A percentile compares a stretch with the other conserved stretches of the same genome.
phyloP scores from a whole-genome alignment of 345 rosid species.

The Salix koriyanagi region DNA sequence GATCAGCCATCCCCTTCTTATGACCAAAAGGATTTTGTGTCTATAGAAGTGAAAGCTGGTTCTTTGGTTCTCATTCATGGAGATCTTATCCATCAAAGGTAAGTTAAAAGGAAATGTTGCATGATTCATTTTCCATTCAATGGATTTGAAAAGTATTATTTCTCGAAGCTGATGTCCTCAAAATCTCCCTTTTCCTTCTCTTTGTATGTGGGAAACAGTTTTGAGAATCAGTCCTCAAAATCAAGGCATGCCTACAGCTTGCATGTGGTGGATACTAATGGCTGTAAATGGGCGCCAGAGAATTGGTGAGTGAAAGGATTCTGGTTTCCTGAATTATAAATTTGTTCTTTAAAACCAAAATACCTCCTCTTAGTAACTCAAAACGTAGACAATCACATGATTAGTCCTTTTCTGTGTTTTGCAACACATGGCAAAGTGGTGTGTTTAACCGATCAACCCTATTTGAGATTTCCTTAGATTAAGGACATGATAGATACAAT shows the following conservation, averaged over 20 bases:
- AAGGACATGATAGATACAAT: too few species aligned
- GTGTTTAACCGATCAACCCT: too few species aligned
- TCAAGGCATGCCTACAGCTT: conserved; percentile 94
- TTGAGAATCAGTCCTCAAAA: conserved; percentile 69
- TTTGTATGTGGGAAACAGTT: conserved; percentile 38
- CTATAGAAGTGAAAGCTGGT: conserved; percentile 90
- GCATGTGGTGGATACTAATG: conserved; percentile 88
- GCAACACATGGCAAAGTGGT: too few species aligned
- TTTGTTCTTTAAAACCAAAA: too few species aligned
- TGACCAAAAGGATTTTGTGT: conserved; percentile 74
- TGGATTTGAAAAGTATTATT: not conserved
- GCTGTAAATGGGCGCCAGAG: conserved; percentile 80
- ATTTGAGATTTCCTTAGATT: too few species aligned
- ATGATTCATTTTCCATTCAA: not conserved
- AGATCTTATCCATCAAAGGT: conserved; percentile 92
- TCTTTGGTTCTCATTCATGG: conserved; percentile 87
- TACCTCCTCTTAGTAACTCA: too few species aligned
- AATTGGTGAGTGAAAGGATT: conserved; percentile 59
- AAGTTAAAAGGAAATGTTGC: conserved; percentile 11
- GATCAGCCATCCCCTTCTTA: conserved; percentile 72
- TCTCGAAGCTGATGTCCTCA: not conserved
- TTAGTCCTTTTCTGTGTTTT: too few species aligned
- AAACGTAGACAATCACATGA: too few species aligned
- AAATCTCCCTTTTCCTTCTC: conserved; percentile 4
- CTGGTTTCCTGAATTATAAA: not conserved